phyloP scores from a whole-genome alignment of 2,329 filamentous ascomycete species.

The Drechslerella dactyloides region DNA sequence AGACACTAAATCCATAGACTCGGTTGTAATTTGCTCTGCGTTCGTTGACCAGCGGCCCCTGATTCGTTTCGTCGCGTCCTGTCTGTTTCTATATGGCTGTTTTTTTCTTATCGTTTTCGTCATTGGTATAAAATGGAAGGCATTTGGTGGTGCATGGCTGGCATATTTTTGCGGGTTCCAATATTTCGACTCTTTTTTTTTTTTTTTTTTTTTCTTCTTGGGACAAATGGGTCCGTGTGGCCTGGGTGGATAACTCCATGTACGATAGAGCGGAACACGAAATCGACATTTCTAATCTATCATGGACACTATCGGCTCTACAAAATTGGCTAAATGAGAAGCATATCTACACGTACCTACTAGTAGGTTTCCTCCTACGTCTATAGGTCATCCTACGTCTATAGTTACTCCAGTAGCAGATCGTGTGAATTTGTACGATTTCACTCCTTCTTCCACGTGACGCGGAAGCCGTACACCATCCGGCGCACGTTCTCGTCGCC shows the following conservation, averaged over 20 bases:
- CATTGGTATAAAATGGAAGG: no score
- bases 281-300: no score
- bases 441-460: slow-evolving; percentile 37
- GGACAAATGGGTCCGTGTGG: no score
- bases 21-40: slow-evolving; percentile 1
- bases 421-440: no score
- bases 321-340: slow-evolving; percentile 1
- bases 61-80: not conserved
- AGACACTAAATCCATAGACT: slow-evolving; percentile 3
- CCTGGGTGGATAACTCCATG: not conserved
- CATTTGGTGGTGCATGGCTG: no score
- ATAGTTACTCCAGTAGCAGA: no score
- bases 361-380: no score
- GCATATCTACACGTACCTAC: not conserved
- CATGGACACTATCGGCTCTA: no score
- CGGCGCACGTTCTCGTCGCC: slow-evolving; percentile 67
- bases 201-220: not conserved
- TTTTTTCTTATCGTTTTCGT: not conserved
- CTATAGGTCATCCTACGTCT: no score
- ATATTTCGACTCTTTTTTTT: not conserved
- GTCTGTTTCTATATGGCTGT: not conserved
- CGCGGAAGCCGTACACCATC: slow-evolving; percentile 29
- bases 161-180: not conserved
- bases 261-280: slow-evolving; percentile 2
- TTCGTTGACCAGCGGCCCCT: not conserved